Base-by-base conservation (phyloP, 345 rosid species). In the thale cress (Arabidopsis thaliana) region DNA sequence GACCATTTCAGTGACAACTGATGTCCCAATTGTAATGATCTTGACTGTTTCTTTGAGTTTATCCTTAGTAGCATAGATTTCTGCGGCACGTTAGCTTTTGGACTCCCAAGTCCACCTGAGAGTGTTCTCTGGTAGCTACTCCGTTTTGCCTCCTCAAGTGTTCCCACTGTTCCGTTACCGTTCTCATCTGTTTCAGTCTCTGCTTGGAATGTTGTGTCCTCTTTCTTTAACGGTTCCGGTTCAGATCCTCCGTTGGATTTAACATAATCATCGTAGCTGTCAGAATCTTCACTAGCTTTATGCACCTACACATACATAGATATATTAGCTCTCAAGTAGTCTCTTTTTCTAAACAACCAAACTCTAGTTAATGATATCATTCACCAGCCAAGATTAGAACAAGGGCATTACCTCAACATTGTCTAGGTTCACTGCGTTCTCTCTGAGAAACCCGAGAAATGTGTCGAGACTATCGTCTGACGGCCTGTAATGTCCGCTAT, bases 401-500 rank as follows among this genome's bases (percentile, higher is more conserved):
- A 61, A 64, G 12, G 30, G 24, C 32, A 34, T 79, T 87, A 91
- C 98, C 91, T 90, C 82, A 46, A 91, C 93, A 74, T 77, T 81
- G 44, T 82, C 80, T n/a, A 90, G 72, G 65, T 78, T 84, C 78
- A 94, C 97, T 24, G 87, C 88, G 33, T 87, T 84, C 58, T 87
- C 92, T 79, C 65, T 73, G 61, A 94, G 96, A 75, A 88, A 80
- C 53, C 86, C 83, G 22, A 85, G 58, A 79, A 94, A 87, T 77
- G 62, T 74, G 13, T 82, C 81, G 4, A 94, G 91, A 67, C 84
- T 86, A 48, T 85, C 92, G 38, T 88, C 93, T 28, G 89, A 85
- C 13, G 97, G 98, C 74, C 87, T 85, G 71, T 94, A 94, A 71
- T 94, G 98, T 48, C 98, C 98, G 52, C 98, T 94, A 46, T 94